Percentiles rank a stretch among this genome's conserved stretches.
These are phyloP conservation scores for Eimeria acervulina DNA, from an alignment of 169 alveolate genomes.

Conservation along the genomic window DNA sequence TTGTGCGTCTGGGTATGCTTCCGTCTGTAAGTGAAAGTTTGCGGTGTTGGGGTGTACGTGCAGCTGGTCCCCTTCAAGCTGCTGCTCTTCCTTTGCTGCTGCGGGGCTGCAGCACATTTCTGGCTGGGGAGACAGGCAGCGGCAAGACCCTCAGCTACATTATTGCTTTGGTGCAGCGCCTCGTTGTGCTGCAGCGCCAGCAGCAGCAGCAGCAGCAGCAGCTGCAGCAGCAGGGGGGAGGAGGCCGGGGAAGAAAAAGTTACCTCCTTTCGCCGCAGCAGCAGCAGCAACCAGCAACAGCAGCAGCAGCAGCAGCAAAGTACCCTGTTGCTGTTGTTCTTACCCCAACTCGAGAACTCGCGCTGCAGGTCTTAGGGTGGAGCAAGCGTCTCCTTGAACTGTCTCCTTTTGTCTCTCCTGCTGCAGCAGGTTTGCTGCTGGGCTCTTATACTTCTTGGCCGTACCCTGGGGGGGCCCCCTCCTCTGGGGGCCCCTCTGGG, in stretches of 20 bases:
- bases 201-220: conserved; percentile 42
- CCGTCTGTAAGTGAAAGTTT: background rate
- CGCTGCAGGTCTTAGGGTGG: conserved; percentile 73
- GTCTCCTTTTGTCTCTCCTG: background rate
- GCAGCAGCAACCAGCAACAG: conserved; percentile 89
- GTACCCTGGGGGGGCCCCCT: background rate
- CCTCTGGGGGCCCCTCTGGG: background rate
- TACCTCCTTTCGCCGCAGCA: background rate
- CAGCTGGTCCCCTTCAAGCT: background rate
- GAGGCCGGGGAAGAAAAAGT: too few relatives aligned
- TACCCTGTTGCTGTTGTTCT: conserved; percentile 59
- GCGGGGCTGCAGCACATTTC: background rate
- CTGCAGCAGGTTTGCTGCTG: conserved; percentile 62
- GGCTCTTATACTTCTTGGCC: conserved; percentile 68
- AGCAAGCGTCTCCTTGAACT: background rate
- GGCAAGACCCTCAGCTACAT: conserved; percentile 2
- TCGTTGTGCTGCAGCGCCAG: conserved; percentile 43
- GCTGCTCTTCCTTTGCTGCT: conserved; percentile 49
- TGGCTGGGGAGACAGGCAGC: conserved; percentile 40
- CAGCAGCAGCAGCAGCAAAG: conserved; percentile 81
- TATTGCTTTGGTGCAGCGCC: conserved; percentile 15
- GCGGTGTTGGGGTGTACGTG: background rate
- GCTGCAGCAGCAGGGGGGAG: conserved; percentile 7
- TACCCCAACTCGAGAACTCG: conserved; percentile 62
- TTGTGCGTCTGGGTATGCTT: background rate